These are phyloP conservation scores for Raddia distichophylla DNA, from an alignment of 176 grass and related monocot genomes.

Conservation along the genomic window DNA sequence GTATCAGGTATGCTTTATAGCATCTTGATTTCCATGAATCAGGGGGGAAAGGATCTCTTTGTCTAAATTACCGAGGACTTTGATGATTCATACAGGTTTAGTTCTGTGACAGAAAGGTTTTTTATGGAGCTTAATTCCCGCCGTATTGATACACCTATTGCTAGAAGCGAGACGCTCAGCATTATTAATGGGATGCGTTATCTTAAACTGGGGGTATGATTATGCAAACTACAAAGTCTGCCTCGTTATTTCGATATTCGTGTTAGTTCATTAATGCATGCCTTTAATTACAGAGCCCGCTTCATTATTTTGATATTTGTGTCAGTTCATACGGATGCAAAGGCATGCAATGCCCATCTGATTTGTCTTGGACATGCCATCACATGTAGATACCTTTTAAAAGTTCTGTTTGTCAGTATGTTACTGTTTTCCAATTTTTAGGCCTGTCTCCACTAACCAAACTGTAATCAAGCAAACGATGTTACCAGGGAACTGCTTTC, in stretches of 20 bases:
- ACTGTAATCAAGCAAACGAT: constrained; percentile 17
- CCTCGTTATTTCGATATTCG: constrained; percentile 38
- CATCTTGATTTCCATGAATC: constrained; percentile 26
- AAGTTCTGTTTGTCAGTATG: constrained; percentile 3
- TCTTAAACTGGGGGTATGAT: constrained; percentile 92
- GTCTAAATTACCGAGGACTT: constrained; percentile 31
- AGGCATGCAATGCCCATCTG: constrained; percentile 7
- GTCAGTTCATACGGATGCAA: constrained; percentile 31
- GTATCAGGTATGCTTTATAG: constrained; percentile 71
- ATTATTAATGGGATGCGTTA: constrained; percentile 99
- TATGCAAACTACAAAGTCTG: constrained; percentile 35
- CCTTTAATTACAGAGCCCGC: constrained; percentile 8
- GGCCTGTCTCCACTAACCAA: constrained; percentile 8
- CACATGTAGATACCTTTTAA: constrained; percentile 1
- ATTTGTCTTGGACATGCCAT: not conserved
- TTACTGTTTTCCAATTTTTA: constrained; percentile 8
- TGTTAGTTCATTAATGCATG: not conserved
- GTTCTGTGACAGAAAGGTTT: constrained; percentile 95
- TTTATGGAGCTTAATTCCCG: constrained; percentile 95
- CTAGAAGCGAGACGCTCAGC: constrained; percentile 91
- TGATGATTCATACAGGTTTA: constrained; percentile 73
- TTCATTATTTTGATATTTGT: constrained; percentile 38
- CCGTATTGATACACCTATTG: constrained; percentile 65
- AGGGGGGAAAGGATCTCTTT: constrained; percentile 2
- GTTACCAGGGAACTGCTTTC: not conserved